phyloP scores from a whole-genome alignment of 331 rosid species.

The Ulmus americana region DNA sequence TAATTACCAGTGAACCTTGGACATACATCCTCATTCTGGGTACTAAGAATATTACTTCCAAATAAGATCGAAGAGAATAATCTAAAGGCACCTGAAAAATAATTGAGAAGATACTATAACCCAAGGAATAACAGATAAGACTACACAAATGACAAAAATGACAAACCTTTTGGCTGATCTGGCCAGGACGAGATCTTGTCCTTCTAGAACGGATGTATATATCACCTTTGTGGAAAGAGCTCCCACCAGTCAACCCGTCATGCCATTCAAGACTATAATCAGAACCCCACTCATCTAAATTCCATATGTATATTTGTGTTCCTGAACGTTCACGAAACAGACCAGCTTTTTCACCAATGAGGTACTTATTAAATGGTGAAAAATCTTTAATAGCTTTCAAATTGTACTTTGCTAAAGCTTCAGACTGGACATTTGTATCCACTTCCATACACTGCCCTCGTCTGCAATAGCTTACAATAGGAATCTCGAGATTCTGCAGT shows the following conservation, averaged over 20 bases:
- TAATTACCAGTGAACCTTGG: conserved; percentile 43
- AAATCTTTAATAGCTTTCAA: conserved; percentile 44
- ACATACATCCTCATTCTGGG: conserved; percentile 53
- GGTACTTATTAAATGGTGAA: conserved; percentile 50
- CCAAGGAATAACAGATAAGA: background rate
- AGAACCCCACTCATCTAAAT: conserved; percentile 52
- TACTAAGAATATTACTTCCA: conserved; percentile 50
- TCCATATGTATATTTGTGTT: conserved; percentile 54
- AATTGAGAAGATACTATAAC: conserved; percentile 13
- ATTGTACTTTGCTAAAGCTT: conserved; percentile 39
- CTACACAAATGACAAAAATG: conserved; percentile 1
- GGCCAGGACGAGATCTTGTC: conserved; percentile 53
- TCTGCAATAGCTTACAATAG: conserved; percentile 41
- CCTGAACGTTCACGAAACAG: conserved; percentile 40
- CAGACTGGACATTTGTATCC: conserved; percentile 35
- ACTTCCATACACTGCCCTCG: conserved; percentile 45
- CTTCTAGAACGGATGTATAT: conserved; percentile 39
- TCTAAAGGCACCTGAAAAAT: conserved; percentile 46
- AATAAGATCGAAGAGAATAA: conserved; percentile 47
- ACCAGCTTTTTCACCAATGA: conserved; percentile 53
- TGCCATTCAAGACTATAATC: conserved; percentile 45
- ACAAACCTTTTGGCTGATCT: conserved; percentile 40
- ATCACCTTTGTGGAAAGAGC: conserved; percentile 49
- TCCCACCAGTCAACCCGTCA: conserved; percentile 35
- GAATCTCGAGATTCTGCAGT: conserved; percentile 56